A percentile compares a stretch with the other conserved stretches of the same genome.
Conservation (phyloP, 2,329 filamentous ascomycete genomes). For the Lecanicillium sp. region DNA sequence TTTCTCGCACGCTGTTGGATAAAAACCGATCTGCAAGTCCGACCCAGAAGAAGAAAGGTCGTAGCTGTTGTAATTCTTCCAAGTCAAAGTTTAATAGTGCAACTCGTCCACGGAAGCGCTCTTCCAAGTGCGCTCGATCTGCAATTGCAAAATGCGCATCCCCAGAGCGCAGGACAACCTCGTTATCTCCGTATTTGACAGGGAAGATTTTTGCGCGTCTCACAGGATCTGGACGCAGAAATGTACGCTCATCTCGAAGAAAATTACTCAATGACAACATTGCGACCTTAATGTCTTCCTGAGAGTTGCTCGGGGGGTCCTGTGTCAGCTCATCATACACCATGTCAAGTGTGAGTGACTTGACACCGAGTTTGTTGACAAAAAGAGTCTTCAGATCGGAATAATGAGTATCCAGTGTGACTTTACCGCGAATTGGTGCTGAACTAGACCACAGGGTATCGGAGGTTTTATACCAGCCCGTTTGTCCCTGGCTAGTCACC, state of each 20-base stretch:
- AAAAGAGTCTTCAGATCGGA: conserved; percentile 22
- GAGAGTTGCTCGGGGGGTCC: conserved; percentile 3
- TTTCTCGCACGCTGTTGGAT: conserved; percentile 24
- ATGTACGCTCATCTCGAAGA: conserved; percentile 9
- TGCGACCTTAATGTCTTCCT: conserved; percentile 19
- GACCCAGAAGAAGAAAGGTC: conserved; percentile 25
- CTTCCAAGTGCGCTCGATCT: conserved; percentile 21
- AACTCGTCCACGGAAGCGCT: conserved; percentile 18
- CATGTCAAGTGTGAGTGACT: conserved; percentile 20
- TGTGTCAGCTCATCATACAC: conserved; percentile 21
- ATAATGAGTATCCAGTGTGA: conserved; percentile 20
- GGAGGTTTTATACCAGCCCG: conserved; percentile 18
- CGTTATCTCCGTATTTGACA: conserved; percentile 14
- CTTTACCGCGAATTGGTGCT: conserved; percentile 18
- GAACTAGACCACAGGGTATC: conserved; percentile 28
- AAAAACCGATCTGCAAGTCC: conserved; percentile 22
- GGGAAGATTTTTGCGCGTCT: conserved; percentile 14
- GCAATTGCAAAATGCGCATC: conserved; percentile 22
- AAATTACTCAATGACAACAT: conserved; percentile 26
- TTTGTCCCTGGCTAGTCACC: background rate
- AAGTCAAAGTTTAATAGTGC: conserved; percentile 28
- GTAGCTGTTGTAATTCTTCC: conserved; percentile 21
- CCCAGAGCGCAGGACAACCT: conserved; percentile 8
- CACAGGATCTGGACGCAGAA: conserved; percentile 8
- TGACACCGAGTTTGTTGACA: conserved; percentile 19